A percentile compares a stretch with the other conserved stretches of the same genome.
Conservation (phyloP, 805 yeast species). For the Saturnispora zaruensis region DNA sequence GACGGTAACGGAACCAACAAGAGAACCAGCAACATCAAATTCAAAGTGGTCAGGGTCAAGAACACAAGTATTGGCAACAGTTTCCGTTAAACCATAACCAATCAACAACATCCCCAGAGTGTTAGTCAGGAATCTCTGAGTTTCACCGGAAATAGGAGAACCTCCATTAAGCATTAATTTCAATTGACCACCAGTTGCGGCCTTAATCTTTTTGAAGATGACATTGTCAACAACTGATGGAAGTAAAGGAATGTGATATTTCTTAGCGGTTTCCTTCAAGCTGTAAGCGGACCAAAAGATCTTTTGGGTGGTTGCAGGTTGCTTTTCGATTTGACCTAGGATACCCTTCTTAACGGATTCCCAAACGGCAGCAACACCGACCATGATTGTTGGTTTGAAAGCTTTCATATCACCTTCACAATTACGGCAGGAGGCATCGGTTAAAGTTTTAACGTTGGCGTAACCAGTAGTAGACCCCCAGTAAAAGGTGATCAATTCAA, state of each 20-base stretch:
- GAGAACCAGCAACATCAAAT: constrained; percentile 71
- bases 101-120: constrained; percentile 78
- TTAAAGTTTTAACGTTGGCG: constrained; percentile 85
- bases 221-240: constrained; percentile 58
- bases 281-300: constrained; percentile 83
- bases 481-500: constrained; percentile 68
- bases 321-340: constrained; percentile 58
- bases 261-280: constrained; percentile 56
- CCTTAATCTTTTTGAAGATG: constrained; percentile 79
- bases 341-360: constrained; percentile 93
- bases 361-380: constrained; percentile 98
- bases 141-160: constrained; percentile 72
- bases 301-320: constrained; percentile 60
- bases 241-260: constrained; percentile 72
- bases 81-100: constrained; percentile 96
- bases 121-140: constrained; percentile 72
- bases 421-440: constrained; percentile 73
- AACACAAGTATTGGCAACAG: constrained; percentile 80
- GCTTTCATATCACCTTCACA: constrained; percentile 83
- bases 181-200: constrained; percentile 90
- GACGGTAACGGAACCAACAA: constrained; percentile 74
- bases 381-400: constrained; percentile 89
- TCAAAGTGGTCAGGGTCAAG: constrained; percentile 58
- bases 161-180: constrained; percentile 80
- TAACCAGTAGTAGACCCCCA: constrained; percentile 93